phyloP scores from a whole-genome alignment of 2,329 filamentous ascomycete genomes.

The Ceratocystis huliohia region DNA sequence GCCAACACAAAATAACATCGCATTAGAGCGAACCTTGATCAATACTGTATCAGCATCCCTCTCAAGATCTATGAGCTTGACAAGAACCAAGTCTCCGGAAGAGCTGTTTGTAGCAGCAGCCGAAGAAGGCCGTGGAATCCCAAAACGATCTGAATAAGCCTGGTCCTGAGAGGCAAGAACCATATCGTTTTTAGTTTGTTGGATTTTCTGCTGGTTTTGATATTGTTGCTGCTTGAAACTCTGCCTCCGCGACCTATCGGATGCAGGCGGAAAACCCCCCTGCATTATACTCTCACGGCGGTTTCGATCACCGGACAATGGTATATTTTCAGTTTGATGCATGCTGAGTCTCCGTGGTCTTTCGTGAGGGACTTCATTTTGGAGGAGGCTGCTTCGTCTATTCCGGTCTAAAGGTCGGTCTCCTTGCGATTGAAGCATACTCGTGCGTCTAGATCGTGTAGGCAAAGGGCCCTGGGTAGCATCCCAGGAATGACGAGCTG shows the following conservation, averaged over 20 bases:
- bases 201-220: constrained; percentile 11
- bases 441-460: not conserved
- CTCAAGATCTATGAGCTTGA: constrained; percentile 17
- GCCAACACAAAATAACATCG: constrained; percentile 3
- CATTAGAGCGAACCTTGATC: constrained; percentile 6
- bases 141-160: not conserved
- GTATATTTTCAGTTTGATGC: not conserved
- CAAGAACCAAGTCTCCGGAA: constrained; percentile 9
- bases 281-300: constrained; percentile 9
- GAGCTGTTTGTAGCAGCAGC: constrained; percentile 20
- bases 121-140: constrained; percentile 15
- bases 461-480: constrained; percentile 1
- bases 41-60: constrained; percentile 9
- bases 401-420: not conserved
- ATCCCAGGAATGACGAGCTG: constrained; percentile 11
- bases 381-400: constrained; percentile 10
- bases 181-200: constrained; percentile 3
- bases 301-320: not conserved
- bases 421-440: constrained; percentile 3
- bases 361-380: constrained; percentile 9
- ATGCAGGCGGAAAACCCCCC: not conserved
- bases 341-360: constrained; percentile 13
- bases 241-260: not conserved
- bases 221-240: constrained; percentile 15
- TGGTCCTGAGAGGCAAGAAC: not conserved